These are phyloP conservation scores for Ceratocystis huliohia DNA, from an alignment of 2,329 filamentous ascomycete species.

Conservation along the genomic window DNA sequence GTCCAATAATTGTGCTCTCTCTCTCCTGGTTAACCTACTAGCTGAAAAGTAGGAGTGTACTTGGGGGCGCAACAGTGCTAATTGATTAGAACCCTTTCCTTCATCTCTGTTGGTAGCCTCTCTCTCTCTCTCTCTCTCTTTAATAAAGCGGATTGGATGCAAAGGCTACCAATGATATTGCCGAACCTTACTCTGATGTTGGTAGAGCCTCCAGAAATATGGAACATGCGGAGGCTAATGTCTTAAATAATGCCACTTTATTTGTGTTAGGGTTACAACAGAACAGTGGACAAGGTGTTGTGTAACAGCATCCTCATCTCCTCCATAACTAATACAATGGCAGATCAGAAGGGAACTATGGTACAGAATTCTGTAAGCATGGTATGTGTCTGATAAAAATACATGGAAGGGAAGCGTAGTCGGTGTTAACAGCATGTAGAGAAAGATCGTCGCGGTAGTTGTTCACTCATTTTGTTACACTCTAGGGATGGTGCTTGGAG, in stretches of 20 bases:
- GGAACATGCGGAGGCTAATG: not conserved
- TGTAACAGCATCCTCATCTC: slow-evolving; percentile 1
- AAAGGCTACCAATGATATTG: too few species aligned
- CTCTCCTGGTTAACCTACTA: too few species aligned
- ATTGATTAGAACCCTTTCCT: not conserved
- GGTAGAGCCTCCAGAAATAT: not conserved
- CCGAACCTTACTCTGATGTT: too few species aligned
- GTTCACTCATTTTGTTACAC: not conserved
- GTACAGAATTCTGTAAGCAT: not conserved
- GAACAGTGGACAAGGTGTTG: not conserved
- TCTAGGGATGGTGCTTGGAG: not conserved
- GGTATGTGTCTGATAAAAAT: not conserved
- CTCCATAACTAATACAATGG: too few species aligned
- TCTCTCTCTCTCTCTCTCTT: not conserved
- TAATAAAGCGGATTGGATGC: too few species aligned
- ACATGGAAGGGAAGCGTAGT: not conserved
- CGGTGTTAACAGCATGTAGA: not conserved
- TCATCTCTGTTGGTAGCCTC: not conserved
- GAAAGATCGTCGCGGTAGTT: not conserved
- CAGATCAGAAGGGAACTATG: not conserved
- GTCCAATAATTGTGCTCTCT: not conserved
- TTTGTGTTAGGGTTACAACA: slow-evolving; percentile 1
- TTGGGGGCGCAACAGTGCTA: not conserved
- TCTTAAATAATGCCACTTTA: not conserved
- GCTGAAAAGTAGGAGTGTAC: too few species aligned